phyloP scores from a whole-genome alignment of 1,139 yeast species.

The Taphrina communis region DNA sequence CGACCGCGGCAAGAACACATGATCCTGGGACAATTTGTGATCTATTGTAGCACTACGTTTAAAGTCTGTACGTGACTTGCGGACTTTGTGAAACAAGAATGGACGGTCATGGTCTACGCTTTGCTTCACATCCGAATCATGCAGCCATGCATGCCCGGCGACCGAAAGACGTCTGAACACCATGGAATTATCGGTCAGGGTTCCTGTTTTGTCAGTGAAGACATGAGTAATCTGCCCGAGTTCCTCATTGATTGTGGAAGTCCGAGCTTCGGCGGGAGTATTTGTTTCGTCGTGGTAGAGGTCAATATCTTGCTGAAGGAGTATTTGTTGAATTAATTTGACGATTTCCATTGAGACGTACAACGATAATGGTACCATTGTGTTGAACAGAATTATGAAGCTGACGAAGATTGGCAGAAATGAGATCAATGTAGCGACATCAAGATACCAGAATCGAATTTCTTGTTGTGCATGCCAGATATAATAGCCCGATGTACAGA shows the following conservation, averaged over 20 bases:
- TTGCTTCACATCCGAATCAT: slow-evolving; percentile 65
- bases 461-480: slow-evolving; percentile 57
- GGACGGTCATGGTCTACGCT: slow-evolving; percentile 43
- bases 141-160: slow-evolving; percentile 89
- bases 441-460: slow-evolving; percentile 70
- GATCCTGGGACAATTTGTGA: slow-evolving; percentile 10
- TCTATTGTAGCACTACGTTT: slow-evolving; percentile 21
- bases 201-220: slow-evolving; percentile 96
- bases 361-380: slow-evolving; percentile 89
- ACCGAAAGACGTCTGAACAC: slow-evolving; percentile 80
- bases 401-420: slow-evolving; percentile 80
- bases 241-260: slow-evolving; percentile 94
- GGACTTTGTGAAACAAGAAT: slow-evolving; percentile 26
- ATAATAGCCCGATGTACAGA: slow-evolving; percentile 81
- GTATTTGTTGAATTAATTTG: slow-evolving; percentile 79
- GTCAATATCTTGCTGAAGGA: slow-evolving; percentile 88
- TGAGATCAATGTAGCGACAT: slow-evolving; percentile 78
- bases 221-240: slow-evolving; percentile 94
- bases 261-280: slow-evolving; percentile 92
- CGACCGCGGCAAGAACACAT: background rate
- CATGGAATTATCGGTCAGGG: slow-evolving; percentile 90
- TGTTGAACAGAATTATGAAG: slow-evolving; percentile 94
- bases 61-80: background rate
- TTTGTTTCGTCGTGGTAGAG: slow-evolving; percentile 85
- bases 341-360: slow-evolving; percentile 97